A percentile compares a stretch with the other conserved stretches of the same genome.
These are phyloP conservation scores for Talaromyces sp. DNA, from an alignment of 2,329 filamentous ascomycete species.

Conservation along the genomic window DNA sequence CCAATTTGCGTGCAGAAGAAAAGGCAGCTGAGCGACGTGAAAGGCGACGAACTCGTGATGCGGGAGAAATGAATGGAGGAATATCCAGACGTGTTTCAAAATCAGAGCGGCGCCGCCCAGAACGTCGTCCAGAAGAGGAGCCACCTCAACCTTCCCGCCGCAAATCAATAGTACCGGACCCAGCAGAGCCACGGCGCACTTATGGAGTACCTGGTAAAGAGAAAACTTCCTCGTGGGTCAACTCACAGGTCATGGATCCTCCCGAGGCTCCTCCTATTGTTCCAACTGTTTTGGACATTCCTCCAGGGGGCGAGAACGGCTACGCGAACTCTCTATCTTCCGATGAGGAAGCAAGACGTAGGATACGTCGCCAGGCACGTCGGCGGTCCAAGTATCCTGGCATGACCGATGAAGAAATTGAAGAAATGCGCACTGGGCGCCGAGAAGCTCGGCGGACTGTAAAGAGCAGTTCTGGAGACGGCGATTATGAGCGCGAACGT, in stretches of 20 bases:
- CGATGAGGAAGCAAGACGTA: constrained; percentile 37
- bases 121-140: constrained; percentile 26
- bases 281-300: constrained; percentile 41
- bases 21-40: constrained; percentile 37
- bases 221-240: constrained; percentile 47
- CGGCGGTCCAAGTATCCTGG: constrained; percentile 36
- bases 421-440: constrained; percentile 29
- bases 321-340: constrained; percentile 35
- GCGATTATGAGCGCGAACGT: constrained; percentile 33
- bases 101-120: constrained; percentile 27
- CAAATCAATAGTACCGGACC: constrained; percentile 26
- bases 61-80: constrained; percentile 22
- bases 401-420: constrained; percentile 34
- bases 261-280: constrained; percentile 43
- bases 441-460: constrained; percentile 26
- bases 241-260: constrained; percentile 43
- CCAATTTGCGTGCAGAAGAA: constrained; percentile 27
- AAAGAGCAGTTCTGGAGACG: constrained; percentile 37
- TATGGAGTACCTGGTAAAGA: constrained; percentile 36
- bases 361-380: constrained; percentile 32
- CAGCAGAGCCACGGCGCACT: constrained; percentile 18
- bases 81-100: constrained; percentile 20
- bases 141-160: constrained; percentile 29
- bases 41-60: constrained; percentile 30
- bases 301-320: constrained; percentile 20